Conservation (phyloP, 192 early-diverging fungal genomes). For the Chytriomyces confervae region DNA sequence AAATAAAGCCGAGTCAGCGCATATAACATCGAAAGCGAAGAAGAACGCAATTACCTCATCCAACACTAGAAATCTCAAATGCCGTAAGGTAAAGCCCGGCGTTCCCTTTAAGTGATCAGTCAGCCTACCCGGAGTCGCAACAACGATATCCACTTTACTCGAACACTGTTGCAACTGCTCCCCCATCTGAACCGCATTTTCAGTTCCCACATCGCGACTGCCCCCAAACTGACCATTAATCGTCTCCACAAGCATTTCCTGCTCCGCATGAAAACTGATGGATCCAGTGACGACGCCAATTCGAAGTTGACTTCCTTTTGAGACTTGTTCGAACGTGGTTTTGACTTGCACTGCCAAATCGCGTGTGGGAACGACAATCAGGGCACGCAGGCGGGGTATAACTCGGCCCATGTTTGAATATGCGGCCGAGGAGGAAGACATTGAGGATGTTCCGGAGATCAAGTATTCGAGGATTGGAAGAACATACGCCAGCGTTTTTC, state of each 20-base stretch:
- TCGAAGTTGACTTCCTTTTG: slow-evolving; percentile 76
- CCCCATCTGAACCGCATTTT: neutral
- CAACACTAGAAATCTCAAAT: slow-evolving; percentile 90
- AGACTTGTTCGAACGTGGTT: slow-evolving; percentile 79
- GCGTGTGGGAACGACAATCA: slow-evolving; percentile 91
- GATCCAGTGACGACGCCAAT: slow-evolving; percentile 80
- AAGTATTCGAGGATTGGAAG: slow-evolving; percentile 90
- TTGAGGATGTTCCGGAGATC: neutral
- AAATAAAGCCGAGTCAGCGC: neutral
- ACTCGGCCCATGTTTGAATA: slow-evolving; percentile 51
- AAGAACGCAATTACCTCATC: slow-evolving; percentile 67
- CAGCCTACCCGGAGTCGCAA: slow-evolving; percentile 94
- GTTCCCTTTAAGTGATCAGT: slow-evolving; percentile 89
- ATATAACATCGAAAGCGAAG: neutral
- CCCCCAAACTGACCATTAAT: neutral
- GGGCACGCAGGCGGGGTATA: slow-evolving; percentile 81
- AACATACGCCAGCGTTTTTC: slow-evolving; percentile 96
- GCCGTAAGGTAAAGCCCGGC: slow-evolving; percentile 85
- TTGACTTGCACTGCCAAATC: slow-evolving; percentile 91
- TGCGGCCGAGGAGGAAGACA: slow-evolving; percentile 30
- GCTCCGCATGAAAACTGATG: slow-evolving; percentile 76
- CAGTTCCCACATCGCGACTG: slow-evolving; percentile 20
- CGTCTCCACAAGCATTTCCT: slow-evolving; percentile 45
- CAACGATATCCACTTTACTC: slow-evolving; percentile 83
- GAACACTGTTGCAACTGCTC: slow-evolving; percentile 28